These are phyloP conservation scores for Psidium friedrichsthalianum DNA, from an alignment of 345 rosid genomes.

Conservation along the genomic window DNA sequence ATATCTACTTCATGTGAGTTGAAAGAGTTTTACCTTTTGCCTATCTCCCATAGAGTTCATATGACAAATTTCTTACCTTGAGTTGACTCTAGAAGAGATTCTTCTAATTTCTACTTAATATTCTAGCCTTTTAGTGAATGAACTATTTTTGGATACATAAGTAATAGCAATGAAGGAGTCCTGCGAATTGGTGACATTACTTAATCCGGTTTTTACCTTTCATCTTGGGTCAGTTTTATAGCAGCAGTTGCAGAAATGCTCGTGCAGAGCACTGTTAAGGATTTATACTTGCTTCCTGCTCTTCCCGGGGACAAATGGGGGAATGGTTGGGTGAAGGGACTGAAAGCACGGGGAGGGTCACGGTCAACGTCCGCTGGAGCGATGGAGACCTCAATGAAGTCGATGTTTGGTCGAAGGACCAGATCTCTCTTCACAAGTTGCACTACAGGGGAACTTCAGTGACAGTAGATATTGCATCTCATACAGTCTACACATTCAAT, in stretches of 20 bases:
- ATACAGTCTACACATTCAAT: constrained; percentile 41
- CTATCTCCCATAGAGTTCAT: not conserved
- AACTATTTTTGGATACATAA: not conserved
- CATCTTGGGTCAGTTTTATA: constrained; percentile 34
- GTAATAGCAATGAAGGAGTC: not conserved
- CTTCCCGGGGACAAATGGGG: constrained; percentile 83
- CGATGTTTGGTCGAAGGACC: constrained; percentile 35
- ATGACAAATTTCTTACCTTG: not conserved
- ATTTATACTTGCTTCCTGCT: constrained; percentile 76
- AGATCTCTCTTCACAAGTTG: constrained; percentile 22
- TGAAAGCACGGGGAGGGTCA: constrained; percentile 68
- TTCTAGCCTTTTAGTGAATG: not conserved
- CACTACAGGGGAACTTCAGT: constrained; percentile 39
- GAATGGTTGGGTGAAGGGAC: constrained; percentile 57
- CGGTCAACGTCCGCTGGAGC: constrained; percentile 59
- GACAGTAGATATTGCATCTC: constrained; percentile 24
- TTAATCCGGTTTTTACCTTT: not conserved
- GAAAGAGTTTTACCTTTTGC: not conserved
- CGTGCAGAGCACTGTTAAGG: constrained; percentile 65
- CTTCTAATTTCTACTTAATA: not conserved
- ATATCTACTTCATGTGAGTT: not conserved
- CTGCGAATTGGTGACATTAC: not conserved
- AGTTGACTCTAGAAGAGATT: not conserved
- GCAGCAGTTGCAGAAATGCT: constrained; percentile 81
- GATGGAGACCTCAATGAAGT: constrained; percentile 72